Evolutionary conservation across 306 rosid species (phyloP).

Genomic region (Glycine soja): DNA sequence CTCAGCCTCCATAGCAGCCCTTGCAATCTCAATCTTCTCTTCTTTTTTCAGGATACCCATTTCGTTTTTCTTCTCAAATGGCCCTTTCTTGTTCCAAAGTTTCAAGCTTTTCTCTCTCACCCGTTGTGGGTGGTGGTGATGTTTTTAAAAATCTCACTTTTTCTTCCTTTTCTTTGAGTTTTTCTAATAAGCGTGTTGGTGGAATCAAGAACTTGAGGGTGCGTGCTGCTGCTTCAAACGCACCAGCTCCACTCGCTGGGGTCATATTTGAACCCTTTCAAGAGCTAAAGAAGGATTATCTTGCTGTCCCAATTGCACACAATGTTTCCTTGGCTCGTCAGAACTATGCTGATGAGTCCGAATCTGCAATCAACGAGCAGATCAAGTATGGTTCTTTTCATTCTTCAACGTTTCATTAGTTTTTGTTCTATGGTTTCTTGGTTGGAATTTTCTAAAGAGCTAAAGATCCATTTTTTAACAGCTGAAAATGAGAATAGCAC

Average conservation of each 20-base stretch:
- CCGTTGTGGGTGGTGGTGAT: slow-evolving; percentile 45
- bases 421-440: not conserved
- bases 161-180: not conserved
- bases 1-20: not conserved
- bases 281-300: slow-evolving; percentile 53
- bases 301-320: slow-evolving; percentile 43
- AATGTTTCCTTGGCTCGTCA: slow-evolving; percentile 64
- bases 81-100: slow-evolving; percentile 49
- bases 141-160: slow-evolving; percentile 16
- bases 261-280: slow-evolving; percentile 59
- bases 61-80: slow-evolving; percentile 44
- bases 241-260: slow-evolving; percentile 28
- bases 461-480: slow-evolving; percentile 13
- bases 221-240: slow-evolving; percentile 48
- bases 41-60: slow-evolving; percentile 11
- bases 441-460: not conserved
- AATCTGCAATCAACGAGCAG: slow-evolving; percentile 60
- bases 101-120: slow-evolving; percentile 40
- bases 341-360: slow-evolving; percentile 45
- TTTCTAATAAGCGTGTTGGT: not conserved
- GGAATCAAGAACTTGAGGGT: slow-evolving; percentile 41
- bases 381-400: slow-evolving; percentile 47
- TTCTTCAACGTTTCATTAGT: too few relatives aligned
- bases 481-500: not conserved
- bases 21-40: not conserved